Percentiles rank a stretch among this genome's conserved stretches.
Conservation (phyloP, 805 yeast species). For the Monosporozyma aerobia region DNA sequence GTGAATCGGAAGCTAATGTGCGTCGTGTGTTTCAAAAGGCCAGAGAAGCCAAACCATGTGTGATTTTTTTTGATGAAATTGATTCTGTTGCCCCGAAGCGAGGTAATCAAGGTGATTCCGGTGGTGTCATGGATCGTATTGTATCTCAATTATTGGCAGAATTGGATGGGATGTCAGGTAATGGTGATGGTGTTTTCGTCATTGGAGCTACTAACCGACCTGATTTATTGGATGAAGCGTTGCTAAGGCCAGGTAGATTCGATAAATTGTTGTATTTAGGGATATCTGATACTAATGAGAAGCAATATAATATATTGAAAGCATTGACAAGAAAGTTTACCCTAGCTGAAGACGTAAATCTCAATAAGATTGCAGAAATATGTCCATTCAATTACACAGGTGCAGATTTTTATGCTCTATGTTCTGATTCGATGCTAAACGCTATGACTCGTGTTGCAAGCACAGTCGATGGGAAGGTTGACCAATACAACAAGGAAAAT, state of each 20-base stretch:
- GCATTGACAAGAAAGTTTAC: constrained; percentile 83
- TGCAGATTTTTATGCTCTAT: constrained; percentile 93
- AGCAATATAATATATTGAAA: constrained; percentile 74
- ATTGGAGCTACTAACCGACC: constrained; percentile 99
- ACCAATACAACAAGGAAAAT: constrained; percentile 38
- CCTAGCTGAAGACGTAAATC: constrained; percentile 49
- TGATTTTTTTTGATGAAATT: constrained; percentile 91
- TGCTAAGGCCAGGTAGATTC: constrained; percentile 88
- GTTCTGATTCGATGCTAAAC: constrained; percentile 91
- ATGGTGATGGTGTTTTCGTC: constrained; percentile 84
- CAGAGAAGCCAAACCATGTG: constrained; percentile 95
- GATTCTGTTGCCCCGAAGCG: constrained; percentile 98
- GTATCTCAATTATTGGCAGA: constrained; percentile 93
- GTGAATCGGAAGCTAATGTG: constrained; percentile 97
- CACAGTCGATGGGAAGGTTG: constrained; percentile 59
- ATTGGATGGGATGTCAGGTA: constrained; percentile 86
- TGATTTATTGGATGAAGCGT: constrained; percentile 87
- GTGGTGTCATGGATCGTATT: constrained; percentile 98
- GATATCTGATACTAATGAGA: constrained; percentile 81
- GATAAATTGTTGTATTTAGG: constrained; percentile 93
- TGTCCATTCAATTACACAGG: constrained; percentile 94
- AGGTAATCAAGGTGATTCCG: constrained; percentile 98
- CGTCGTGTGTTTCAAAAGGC: constrained; percentile 90
- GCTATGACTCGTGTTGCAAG: constrained; percentile 90
- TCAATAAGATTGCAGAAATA: constrained; percentile 47